Conservation (phyloP, 1,284 basidiomycete species). For the Porogramme epimiltina region DNA sequence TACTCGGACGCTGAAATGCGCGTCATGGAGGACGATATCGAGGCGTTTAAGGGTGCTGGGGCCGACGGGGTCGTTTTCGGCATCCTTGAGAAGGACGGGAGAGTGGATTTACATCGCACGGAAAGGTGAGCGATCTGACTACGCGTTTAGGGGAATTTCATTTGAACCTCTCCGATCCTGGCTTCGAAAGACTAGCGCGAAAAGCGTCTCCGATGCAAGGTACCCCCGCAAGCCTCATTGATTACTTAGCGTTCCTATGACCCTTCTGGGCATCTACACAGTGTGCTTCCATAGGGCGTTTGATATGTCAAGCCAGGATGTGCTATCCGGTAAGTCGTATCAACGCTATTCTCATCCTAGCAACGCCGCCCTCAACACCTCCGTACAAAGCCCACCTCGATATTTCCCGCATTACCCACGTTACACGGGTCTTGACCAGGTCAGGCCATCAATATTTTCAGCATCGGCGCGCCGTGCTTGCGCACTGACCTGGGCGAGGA, state of each 20-base stretch:
- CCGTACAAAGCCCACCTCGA: slow-evolving; percentile 49
- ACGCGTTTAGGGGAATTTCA: neutral
- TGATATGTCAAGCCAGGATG: slow-evolving; percentile 63
- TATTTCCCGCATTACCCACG: slow-evolving; percentile 57
- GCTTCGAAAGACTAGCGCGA: slow-evolving; percentile 49
- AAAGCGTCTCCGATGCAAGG: slow-evolving; percentile 68
- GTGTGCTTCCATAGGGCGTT: slow-evolving; percentile 86
- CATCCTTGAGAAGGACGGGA: slow-evolving; percentile 57
- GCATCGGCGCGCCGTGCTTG: too few relatives aligned
- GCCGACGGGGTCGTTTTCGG: slow-evolving; percentile 75
- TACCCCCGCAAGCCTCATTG: too few relatives aligned
- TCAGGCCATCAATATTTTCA: slow-evolving; percentile 21
- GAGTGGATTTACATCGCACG: slow-evolving; percentile 57
- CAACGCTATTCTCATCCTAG: neutral
- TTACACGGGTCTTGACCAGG: slow-evolving; percentile 80
- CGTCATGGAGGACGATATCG: slow-evolving; percentile 76
- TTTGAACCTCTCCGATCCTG: neutral
- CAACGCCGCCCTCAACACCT: neutral
- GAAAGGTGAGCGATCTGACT: slow-evolving; percentile 42
- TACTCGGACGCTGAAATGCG: slow-evolving; percentile 66
- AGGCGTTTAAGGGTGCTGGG: slow-evolving; percentile 54
- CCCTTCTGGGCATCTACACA: too few relatives aligned
- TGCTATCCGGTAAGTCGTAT: slow-evolving; percentile 53
- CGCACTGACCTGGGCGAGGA: neutral
- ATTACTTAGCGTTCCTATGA: too few relatives aligned